Conservation (phyloP, 495 filamentous ascomycete genomes). For the Penicillium manginii region DNA sequence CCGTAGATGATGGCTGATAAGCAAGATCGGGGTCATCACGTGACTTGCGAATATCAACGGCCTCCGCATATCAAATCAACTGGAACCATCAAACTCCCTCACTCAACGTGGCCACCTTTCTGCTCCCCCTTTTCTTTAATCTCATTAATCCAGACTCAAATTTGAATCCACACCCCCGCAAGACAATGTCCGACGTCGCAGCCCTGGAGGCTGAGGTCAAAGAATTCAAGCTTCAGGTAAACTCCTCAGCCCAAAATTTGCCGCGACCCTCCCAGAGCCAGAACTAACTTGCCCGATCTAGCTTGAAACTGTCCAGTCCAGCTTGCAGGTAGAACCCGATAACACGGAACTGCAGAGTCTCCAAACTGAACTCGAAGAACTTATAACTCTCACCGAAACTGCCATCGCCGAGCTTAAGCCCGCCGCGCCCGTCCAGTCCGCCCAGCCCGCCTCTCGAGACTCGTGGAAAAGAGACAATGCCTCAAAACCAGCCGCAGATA, state of each 20-base stretch:
- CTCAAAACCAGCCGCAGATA: constrained; percentile 45
- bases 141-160: not conserved
- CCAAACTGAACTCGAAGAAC: constrained; percentile 80
- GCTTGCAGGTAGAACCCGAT: constrained; percentile 80
- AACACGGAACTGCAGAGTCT: constrained; percentile 81
- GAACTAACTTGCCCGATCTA: constrained; percentile 32
- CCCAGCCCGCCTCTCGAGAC: constrained; percentile 55
- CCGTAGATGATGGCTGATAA: too few relatives aligned
- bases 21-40: too few relatives aligned
- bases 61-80: too few relatives aligned
- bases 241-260: constrained; percentile 1
- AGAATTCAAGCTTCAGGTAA: constrained; percentile 82
- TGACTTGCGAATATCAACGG: too few relatives aligned
- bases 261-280: not conserved
- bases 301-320: constrained; percentile 79
- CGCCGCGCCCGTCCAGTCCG: constrained; percentile 48
- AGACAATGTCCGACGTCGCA: constrained; percentile 62
- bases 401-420: constrained; percentile 80
- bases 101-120: not conserved
- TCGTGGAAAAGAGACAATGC: constrained; percentile 74
- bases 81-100: too few relatives aligned
- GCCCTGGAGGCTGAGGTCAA: constrained; percentile 75
- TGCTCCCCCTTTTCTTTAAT: not conserved
- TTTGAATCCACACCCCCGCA: not conserved
- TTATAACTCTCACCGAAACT: constrained; percentile 77